These are phyloP conservation scores for Cutaneotrichosporon dermatis DNA, from an alignment of 1,284 basidiomycete species.

Conservation along the genomic window DNA sequence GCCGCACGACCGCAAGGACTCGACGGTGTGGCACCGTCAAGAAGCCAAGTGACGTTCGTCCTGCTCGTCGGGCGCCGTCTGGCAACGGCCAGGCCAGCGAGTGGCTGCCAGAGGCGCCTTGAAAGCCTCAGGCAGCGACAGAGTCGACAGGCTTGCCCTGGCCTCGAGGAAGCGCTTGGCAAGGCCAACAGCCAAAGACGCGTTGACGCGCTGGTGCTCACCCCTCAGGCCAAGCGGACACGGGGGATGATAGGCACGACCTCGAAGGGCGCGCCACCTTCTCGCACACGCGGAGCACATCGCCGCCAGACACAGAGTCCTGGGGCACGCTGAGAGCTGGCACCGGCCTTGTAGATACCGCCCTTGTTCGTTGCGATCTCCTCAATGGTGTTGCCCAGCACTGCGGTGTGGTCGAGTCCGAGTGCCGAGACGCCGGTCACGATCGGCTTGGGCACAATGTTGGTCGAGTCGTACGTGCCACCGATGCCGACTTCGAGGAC, in stretches of 20 bases:
- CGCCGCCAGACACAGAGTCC: slow-evolving; percentile 59
- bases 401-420: slow-evolving; percentile 87
- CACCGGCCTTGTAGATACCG: slow-evolving; percentile 89
- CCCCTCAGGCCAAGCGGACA: slow-evolving; percentile 71
- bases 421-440: slow-evolving; percentile 86
- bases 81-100: slow-evolving; percentile 94
- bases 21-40: slow-evolving; percentile 96
- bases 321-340: slow-evolving; percentile 82
- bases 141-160: slow-evolving; percentile 34
- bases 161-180: slow-evolving; percentile 63
- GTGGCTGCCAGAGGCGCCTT: slow-evolving; percentile 63
- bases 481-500: slow-evolving; percentile 97
- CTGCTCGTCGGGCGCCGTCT: slow-evolving; percentile 43
- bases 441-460: slow-evolving; percentile 84
- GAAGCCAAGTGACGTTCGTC: slow-evolving; percentile 66
- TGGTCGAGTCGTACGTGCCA: slow-evolving; percentile 91
- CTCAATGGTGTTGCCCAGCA: slow-evolving; percentile 81
- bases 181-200: slow-evolving; percentile 76
- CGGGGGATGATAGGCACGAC: slow-evolving; percentile 36
- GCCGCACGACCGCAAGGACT: slow-evolving; percentile 80
- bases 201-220: slow-evolving; percentile 85
- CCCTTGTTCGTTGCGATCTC: slow-evolving; percentile 96
- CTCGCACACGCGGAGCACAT: slow-evolving; percentile 60
- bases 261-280: slow-evolving; percentile 57
- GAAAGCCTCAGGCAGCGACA: slow-evolving; percentile 57